Evolutionary conservation across 2,329 filamentous ascomycete genomes (phyloP).

Genomic region (Penicillium sclerotigenum): DNA sequence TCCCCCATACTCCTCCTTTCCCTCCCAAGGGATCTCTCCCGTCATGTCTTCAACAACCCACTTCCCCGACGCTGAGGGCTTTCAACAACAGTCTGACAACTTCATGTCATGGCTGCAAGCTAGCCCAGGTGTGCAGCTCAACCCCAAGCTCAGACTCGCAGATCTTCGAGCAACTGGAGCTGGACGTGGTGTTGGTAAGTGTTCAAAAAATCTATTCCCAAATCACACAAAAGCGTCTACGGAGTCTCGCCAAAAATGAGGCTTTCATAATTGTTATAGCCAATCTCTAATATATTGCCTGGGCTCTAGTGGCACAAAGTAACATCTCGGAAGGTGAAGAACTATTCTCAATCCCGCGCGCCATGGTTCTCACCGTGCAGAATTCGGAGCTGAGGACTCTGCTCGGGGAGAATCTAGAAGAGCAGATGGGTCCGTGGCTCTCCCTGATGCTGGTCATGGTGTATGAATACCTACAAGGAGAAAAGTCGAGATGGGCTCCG

Average conservation of each 20-base stretch:
- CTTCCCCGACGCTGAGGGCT: constrained; percentile 37
- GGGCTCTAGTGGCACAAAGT: constrained; percentile 60
- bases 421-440: constrained; percentile 50
- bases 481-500: constrained; percentile 66
- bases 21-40: constrained; percentile 4
- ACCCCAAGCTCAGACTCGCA: constrained; percentile 55
- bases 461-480: constrained; percentile 64
- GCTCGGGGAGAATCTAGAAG: constrained; percentile 55
- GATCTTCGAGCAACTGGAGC: constrained; percentile 56
- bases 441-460: constrained; percentile 75
- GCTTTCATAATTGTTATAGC: constrained; percentile 9
- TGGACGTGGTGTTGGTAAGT: constrained; percentile 63
- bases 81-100: constrained; percentile 46
- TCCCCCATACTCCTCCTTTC: constrained; percentile 13
- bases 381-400: constrained; percentile 65
- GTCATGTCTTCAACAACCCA: constrained; percentile 38
- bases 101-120: constrained; percentile 59
- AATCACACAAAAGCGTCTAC: constrained; percentile 20
- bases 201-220: constrained; percentile 5
- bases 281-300: constrained; percentile 22
- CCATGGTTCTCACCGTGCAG: constrained; percentile 66
- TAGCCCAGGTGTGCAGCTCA: constrained; percentile 53
- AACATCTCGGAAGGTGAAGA: constrained; percentile 72
- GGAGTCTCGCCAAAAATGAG: constrained; percentile 12
- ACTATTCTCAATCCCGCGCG: constrained; percentile 75